Evolutionary conservation across 73 alveolate species (phyloP).

Genomic region (Paramecium caudatum): DNA sequence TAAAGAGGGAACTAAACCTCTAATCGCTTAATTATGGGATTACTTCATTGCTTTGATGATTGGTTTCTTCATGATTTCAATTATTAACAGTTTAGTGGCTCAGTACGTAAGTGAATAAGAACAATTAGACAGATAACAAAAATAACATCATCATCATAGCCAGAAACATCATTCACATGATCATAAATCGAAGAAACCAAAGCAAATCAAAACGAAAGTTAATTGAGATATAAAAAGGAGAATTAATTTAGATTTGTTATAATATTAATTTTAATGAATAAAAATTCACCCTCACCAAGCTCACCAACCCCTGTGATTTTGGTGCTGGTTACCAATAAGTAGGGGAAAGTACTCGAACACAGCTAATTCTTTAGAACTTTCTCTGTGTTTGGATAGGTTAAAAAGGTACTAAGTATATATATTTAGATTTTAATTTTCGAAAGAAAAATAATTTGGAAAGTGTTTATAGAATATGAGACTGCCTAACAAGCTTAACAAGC

Average conservation of each 20-base stretch:
- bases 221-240: background rate
- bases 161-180: background rate
- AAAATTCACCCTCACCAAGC: conserved; percentile 54
- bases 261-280: conserved; percentile 18
- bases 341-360: conserved; percentile 50
- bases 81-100: conserved; percentile 71
- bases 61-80: conserved; percentile 76
- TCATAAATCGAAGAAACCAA: too few relatives aligned
- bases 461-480: conserved; percentile 47
- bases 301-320: conserved; percentile 62
- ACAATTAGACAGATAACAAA: background rate
- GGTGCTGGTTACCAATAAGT: conserved; percentile 64
- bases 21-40: conserved; percentile 78
- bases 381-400: conserved; percentile 36
- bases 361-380: conserved; percentile 62
- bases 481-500: conserved; percentile 44
- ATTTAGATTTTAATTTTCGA: conserved; percentile 57
- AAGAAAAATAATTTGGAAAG: conserved; percentile 68
- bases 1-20: conserved; percentile 80
- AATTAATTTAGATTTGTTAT: background rate
- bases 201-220: too few relatives aligned
- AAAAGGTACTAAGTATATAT: conserved; percentile 15
- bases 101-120: conserved; percentile 28
- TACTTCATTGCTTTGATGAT: conserved; percentile 75
- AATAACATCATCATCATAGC: conserved; percentile 15